phyloP scores from a whole-genome alignment of 768 basidiomycete genomes.

The Cyathus striatus region DNA sequence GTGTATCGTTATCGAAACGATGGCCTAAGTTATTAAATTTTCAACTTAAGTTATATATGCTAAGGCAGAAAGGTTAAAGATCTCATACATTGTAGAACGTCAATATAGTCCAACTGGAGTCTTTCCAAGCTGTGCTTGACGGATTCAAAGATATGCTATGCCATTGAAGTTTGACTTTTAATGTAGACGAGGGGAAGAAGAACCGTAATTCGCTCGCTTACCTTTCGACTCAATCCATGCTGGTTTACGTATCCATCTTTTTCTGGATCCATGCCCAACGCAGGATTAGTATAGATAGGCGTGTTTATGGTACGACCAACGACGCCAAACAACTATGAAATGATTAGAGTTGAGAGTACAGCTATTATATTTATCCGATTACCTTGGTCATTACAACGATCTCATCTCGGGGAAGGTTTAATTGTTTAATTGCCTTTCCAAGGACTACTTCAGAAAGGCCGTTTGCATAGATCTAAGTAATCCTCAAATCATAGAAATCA shows the following conservation, averaged over 20 bases:
- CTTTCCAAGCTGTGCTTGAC: slow-evolving; percentile 58
- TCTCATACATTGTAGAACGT: slow-evolving; percentile 61
- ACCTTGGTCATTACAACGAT: slow-evolving; percentile 82
- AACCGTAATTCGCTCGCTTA: too few relatives aligned
- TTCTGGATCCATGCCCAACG: too few relatives aligned
- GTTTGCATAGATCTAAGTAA: slow-evolving; percentile 52
- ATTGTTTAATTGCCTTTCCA: slow-evolving; percentile 66
- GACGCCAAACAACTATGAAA: too few relatives aligned
- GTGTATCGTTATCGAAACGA: slow-evolving; percentile 51
- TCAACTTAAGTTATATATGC: neutral
- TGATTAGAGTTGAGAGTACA: too few relatives aligned
- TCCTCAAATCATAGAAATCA: neutral
- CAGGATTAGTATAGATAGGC: too few relatives aligned
- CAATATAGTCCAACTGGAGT: slow-evolving; percentile 71
- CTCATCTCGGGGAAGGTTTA: slow-evolving; percentile 61
- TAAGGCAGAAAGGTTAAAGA: neutral
- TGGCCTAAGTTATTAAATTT: slow-evolving; percentile 30
- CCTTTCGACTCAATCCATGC: too few relatives aligned
- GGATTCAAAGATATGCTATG: slow-evolving; percentile 71
- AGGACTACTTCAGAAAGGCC: slow-evolving; percentile 61
- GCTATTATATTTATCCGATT: too few relatives aligned
- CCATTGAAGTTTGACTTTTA: neutral
- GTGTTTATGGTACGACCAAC: too few relatives aligned
- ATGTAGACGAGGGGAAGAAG: too few relatives aligned
- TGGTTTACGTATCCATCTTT: too few relatives aligned